A percentile compares a stretch with the other conserved stretches of the same genome.
phyloP scores from a whole-genome alignment of 2,329 filamentous ascomycete genomes.

The Akanthomyces dipterigenus region DNA sequence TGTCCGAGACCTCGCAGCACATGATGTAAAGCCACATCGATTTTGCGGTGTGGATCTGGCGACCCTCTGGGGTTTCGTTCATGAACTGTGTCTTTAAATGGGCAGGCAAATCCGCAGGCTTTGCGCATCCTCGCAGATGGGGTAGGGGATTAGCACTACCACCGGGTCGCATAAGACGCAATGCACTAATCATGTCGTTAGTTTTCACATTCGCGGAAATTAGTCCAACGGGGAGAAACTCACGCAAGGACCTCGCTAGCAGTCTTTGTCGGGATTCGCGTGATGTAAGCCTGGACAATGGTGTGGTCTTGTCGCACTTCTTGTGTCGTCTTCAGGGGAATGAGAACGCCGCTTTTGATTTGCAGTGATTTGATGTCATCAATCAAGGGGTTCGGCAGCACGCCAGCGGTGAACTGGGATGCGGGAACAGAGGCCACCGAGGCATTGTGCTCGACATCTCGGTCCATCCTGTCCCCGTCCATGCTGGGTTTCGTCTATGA shows the following conservation, averaged over 20 bases:
- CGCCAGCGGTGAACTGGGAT: background rate
- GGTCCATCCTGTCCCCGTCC: background rate
- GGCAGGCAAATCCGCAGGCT: conserved; percentile 59
- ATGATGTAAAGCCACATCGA: conserved; percentile 55
- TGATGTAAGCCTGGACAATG: conserved; percentile 60
- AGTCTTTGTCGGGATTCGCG: conserved; percentile 63
- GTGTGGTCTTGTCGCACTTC: conserved; percentile 54
- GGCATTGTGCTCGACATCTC: conserved; percentile 1
- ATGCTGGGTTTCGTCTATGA: background rate
- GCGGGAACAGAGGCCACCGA: background rate
- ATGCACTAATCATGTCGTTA: conserved; percentile 35
- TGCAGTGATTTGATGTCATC: conserved; percentile 29
- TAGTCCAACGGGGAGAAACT: conserved; percentile 25
- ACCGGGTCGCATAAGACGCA: conserved; percentile 50
- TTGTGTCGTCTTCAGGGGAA: conserved; percentile 58
- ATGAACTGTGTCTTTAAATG: conserved; percentile 57
- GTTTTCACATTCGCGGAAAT: background rate
- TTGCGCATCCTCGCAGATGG: conserved; percentile 71
- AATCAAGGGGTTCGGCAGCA: conserved; percentile 30
- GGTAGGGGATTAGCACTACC: conserved; percentile 58
- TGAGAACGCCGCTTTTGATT: conserved; percentile 42
- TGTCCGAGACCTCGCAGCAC: conserved; percentile 42
- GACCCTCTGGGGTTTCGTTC: conserved; percentile 48
- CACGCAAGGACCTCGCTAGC: conserved; percentile 69
- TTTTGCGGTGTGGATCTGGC: conserved; percentile 52